phyloP scores from a whole-genome alignment of 108 stramenopile species.

The Chaetoceros tenuissimus region DNA sequence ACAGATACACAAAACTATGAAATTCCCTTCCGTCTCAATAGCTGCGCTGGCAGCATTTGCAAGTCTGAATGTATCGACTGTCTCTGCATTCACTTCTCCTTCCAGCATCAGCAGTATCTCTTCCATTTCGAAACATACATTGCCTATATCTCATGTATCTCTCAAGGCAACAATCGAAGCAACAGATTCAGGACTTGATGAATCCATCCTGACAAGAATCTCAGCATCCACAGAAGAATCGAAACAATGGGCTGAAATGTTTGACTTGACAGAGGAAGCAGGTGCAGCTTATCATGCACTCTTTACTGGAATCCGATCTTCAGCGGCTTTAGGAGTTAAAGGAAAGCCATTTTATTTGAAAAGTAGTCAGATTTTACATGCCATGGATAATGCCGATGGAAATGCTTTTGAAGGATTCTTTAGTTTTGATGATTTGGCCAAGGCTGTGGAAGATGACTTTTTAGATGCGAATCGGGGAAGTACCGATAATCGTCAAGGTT shows the following conservation, averaged over 20 bases:
- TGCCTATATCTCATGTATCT: no score
- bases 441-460: slow-evolving; percentile 67
- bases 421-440: slow-evolving; percentile 52
- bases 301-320: slow-evolving; percentile 44
- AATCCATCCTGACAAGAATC: not conserved
- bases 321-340: slow-evolving; percentile 31
- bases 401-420: slow-evolving; percentile 37
- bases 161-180: no score
- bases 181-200: not conserved
- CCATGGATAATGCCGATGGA: slow-evolving; percentile 7
- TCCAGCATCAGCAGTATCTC: no score
- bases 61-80: no score
- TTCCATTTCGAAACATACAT: no score
- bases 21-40: no score
- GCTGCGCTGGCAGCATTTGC: no score
- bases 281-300: slow-evolving; percentile 45
- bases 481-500: slow-evolving; percentile 70
- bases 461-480: slow-evolving; percentile 72
- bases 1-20: no score
- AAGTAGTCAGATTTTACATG: slow-evolving; percentile 17
- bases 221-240: not conserved
- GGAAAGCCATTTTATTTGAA: slow-evolving; percentile 60
- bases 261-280: slow-evolving; percentile 37
- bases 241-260: slow-evolving; percentile 42
- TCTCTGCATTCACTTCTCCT: no score